These are phyloP conservation scores for Yamadazyma atlantica DNA, from an alignment of 1,139 yeast species.

Conservation along the genomic window DNA sequence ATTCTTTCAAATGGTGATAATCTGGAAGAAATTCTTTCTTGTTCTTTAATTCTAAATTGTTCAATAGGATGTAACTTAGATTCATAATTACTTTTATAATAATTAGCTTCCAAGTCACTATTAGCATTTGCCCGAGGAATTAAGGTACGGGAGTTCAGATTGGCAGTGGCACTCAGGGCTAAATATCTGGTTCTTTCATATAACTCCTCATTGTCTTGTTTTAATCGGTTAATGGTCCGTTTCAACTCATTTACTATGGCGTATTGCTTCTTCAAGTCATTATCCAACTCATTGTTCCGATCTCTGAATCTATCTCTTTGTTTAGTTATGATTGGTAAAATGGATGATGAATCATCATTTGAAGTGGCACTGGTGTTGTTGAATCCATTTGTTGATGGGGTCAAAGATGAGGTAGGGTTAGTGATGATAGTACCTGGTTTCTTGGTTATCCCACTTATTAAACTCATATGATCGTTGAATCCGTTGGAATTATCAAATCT, in stretches of 20 bases:
- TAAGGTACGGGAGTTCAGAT: conserved; percentile 18
- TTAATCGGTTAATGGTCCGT: conserved; percentile 62
- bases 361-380: conserved; percentile 11
- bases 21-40: conserved; percentile 69
- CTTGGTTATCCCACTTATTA: conserved; percentile 60
- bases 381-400: conserved; percentile 1
- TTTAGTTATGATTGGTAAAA: conserved; percentile 85
- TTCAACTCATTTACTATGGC: conserved; percentile 57
- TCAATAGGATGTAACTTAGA: conserved; percentile 81
- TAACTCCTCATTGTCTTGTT: conserved; percentile 72
- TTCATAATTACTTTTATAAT: conserved; percentile 66
- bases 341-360: conserved; percentile 45
- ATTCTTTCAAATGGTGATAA: conserved; percentile 78
- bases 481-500: conserved; percentile 44
- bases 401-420: conserved; percentile 4
- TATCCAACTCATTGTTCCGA: conserved; percentile 79
- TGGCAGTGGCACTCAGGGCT: conserved; percentile 45
- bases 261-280: conserved; percentile 65
- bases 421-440: conserved; percentile 27
- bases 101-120: conserved; percentile 54
- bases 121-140: conserved; percentile 35
- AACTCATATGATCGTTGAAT: conserved; percentile 65
- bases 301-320: conserved; percentile 91
- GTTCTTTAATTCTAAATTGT: conserved; percentile 75
- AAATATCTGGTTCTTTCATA: conserved; percentile 81